These are phyloP conservation scores for Pelagomonas calceolata DNA, from an alignment of 108 stramenopile species.

Conservation along the genomic window DNA sequence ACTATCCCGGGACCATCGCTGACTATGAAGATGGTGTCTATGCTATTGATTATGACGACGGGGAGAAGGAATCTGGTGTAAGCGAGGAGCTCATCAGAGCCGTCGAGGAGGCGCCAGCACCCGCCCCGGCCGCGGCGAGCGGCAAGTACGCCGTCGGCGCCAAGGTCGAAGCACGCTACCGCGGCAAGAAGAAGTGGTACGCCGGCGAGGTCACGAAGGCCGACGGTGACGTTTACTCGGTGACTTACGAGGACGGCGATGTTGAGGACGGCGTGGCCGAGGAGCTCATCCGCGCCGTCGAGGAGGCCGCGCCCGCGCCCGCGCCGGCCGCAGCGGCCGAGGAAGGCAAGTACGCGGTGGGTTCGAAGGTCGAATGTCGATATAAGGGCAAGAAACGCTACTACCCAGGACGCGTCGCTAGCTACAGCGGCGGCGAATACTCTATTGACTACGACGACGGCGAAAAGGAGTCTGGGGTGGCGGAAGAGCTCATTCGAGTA, in stretches of 20 bases:
- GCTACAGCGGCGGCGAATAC: not conserved
- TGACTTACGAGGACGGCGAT: constrained; percentile 32
- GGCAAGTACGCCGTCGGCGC: not conserved
- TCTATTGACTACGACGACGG: not conserved
- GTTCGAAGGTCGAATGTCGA: not conserved
- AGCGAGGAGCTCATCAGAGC: constrained; percentile 1
- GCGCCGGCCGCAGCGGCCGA: not conserved
- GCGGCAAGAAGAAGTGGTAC: constrained; percentile 18
- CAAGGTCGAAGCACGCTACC: constrained; percentile 4
- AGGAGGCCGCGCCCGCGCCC: no score
- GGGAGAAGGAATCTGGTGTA: constrained; percentile 10
- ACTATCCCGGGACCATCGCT: constrained; percentile 1
- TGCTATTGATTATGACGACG: constrained; percentile 35
- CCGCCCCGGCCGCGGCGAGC: not conserved
- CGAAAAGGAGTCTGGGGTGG: not conserved
- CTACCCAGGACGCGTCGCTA: constrained; percentile 17
- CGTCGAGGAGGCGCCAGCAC: not conserved
- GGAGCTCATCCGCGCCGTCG: not conserved
- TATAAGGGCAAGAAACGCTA: constrained; percentile 9
- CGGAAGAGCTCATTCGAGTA: not conserved
- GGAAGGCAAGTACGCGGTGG: not conserved
- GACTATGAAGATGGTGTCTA: constrained; percentile 3
- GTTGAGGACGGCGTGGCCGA: not conserved
- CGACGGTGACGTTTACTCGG: constrained; percentile 31
- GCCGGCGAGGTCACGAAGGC: constrained; percentile 16